Conservation (phyloP, 331 rosid species). For the Rosa hybrid region DNA sequence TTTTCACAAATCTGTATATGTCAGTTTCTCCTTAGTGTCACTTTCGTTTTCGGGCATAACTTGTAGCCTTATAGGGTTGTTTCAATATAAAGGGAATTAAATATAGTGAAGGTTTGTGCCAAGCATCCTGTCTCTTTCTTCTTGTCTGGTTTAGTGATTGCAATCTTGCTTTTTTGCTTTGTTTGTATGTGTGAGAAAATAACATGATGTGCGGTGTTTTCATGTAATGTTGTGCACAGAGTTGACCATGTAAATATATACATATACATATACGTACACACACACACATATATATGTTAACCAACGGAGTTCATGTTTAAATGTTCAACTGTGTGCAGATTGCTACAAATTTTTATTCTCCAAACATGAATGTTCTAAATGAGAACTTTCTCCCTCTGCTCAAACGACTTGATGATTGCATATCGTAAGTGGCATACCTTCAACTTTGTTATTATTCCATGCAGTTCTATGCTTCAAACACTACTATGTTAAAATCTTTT, state of each 20-base stretch:
- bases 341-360: conserved; percentile 83
- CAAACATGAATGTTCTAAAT: conserved; percentile 86
- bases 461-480: conserved; percentile 10
- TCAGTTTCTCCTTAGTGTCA: background rate
- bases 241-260: background rate
- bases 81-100: background rate
- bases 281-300: background rate
- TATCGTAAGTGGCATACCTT: conserved; percentile 65
- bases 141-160: background rate
- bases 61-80: background rate
- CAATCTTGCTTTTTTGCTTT: background rate
- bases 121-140: background rate
- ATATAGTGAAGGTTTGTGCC: background rate
- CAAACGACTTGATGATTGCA: conserved; percentile 95
- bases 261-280: too few relatives aligned
- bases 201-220: background rate
- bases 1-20: background rate
- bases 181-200: background rate
- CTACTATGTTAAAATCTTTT: background rate
- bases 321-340: conserved; percentile 58
- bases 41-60: conserved; percentile 3
- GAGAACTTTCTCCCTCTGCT: conserved; percentile 89
- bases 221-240: background rate
- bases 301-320: conserved; percentile 11
- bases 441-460: background rate